Evolutionary conservation across 441 rosid genomes (phyloP), one percentile per base, ranked within the genome.

Genomic region (Arabidopsis hybrid): DNA sequence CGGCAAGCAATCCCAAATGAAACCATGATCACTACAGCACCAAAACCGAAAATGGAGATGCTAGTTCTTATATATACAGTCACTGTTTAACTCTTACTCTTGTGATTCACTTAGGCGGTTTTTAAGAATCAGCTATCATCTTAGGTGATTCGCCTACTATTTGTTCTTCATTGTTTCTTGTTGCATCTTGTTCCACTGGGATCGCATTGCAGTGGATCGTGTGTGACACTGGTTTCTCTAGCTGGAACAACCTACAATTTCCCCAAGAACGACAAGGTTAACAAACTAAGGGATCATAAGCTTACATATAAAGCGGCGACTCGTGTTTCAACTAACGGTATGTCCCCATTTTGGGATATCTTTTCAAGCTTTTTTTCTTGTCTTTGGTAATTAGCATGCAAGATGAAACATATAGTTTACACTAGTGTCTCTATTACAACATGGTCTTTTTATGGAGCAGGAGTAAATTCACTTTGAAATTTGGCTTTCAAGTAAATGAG

Each of bases 161-260:
- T 60, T 56, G 70, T 47, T 72, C 83, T 31, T 82, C 82, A 73
- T 76, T 81, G 11, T 45, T 83, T 79, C 84, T 83, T 34, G 77
- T 61, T 50, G 63, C 69, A 64, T 50, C 82, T 81, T 81, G 75
- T 71, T 81, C 86, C 79, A 80, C 80, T 14, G 87, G 84, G 76
- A 90, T 84, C 55, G 50, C 78, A 71, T 89, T 92, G 74, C 99
- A 95, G 80, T 92, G 81, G 66, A 95, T 92, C 50, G 91, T 87
- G 82, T 88, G 96, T 88, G 93, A 89, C 55, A 88, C 90, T 1
- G 95, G 90, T 85, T 85, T 91, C 89, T 91, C 97, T 81, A 91
- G 91, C 83, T 89, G 97, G 83, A 92, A 95, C 75, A 85, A 80
- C 76, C 96, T 91, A 90, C 75, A 79, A 62, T 47, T 34, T 18